These are phyloP conservation scores for Ambrosiella cleistominuta DNA, from an alignment of 2,329 filamentous ascomycete species.

Conservation along the genomic window DNA sequence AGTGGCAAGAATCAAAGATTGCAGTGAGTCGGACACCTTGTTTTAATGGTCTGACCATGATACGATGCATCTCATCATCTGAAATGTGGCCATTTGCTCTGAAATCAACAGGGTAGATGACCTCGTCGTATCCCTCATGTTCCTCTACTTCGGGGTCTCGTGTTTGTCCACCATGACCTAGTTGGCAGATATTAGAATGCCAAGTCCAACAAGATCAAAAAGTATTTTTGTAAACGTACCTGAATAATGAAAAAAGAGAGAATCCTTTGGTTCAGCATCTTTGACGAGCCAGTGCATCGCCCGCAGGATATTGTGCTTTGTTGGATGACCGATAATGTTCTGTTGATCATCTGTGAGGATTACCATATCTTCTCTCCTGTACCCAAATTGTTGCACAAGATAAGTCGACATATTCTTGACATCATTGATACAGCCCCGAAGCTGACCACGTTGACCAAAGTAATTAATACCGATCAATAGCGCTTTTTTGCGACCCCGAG, in stretches of 20 bases:
- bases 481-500: constrained; percentile 59
- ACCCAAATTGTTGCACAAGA: constrained; percentile 73
- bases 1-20: constrained; percentile 51
- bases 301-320: constrained; percentile 82
- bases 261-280: constrained; percentile 80
- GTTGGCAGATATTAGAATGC: not conserved
- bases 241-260: constrained; percentile 94
- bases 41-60: constrained; percentile 44
- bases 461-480: constrained; percentile 93
- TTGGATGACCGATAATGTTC: constrained; percentile 92
- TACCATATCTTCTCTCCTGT: constrained; percentile 93
- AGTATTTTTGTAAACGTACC: constrained; percentile 33
- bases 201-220: too few relatives aligned
- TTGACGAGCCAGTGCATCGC: constrained; percentile 98
- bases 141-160: constrained; percentile 65
- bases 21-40: constrained; percentile 41
- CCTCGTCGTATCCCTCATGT: constrained; percentile 66
- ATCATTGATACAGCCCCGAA: constrained; percentile 91
- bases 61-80: constrained; percentile 66
- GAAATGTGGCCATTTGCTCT: constrained; percentile 63
- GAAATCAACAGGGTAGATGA: constrained; percentile 73
- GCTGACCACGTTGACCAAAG: constrained; percentile 77
- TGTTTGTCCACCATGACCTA: constrained; percentile 66
- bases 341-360: constrained; percentile 92
- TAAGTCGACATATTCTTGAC: constrained; percentile 94